Base-by-base conservation (phyloP, 352 stramenopile genomes). In the Globisporangium lucens region DNA sequence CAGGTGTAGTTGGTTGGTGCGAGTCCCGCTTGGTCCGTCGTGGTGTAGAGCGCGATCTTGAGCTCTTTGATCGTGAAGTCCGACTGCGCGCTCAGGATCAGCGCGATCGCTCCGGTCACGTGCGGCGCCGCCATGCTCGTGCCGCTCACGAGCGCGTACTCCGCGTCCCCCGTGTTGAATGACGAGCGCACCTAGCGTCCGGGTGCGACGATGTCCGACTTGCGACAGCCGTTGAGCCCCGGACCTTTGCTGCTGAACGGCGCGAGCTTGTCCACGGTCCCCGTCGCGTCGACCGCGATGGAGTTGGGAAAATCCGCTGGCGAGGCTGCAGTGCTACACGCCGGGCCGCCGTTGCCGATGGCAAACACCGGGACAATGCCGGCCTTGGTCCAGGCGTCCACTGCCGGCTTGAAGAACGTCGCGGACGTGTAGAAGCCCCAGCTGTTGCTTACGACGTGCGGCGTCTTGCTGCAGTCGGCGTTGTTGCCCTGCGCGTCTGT, bases 211-310 rank as follows among this genome's bases (percentile, higher is more conserved):
- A 80, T 49, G 3, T 80, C 74, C 5, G 74, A 71, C 63, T 80
- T 80, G 22, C 69, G 29, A 47, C 55, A 36, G 27, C 66, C 65
- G 13, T 4, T 58, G 12, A 67, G 57, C 1, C 67, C 27, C 3
- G 77, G 70, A 27, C 77, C 77, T 56, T 73, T 73, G 63, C 57
- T 61, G 30, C 63, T 77, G 61, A 73, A 81, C 35, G 24, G 46
- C 12, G 65, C 62, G 8, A 85, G 59, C 4, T 17, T 46, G 63
- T 76, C 68, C 22, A 30, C 61, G n/a, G 2, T 56, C 13, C 57
- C 65, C 5, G 65, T 79, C 3, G 73, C 73, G 33, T 70, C 75
- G 13, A 83, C 73, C 5, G 41, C 52, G 63, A 85, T 81, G 29
- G 80, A 74, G 43, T 68, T 67, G 10, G 53, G 12, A 41, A 75